Conservation (phyloP, 2,329 filamentous ascomycete species). For the Calonectria honghensis region DNA sequence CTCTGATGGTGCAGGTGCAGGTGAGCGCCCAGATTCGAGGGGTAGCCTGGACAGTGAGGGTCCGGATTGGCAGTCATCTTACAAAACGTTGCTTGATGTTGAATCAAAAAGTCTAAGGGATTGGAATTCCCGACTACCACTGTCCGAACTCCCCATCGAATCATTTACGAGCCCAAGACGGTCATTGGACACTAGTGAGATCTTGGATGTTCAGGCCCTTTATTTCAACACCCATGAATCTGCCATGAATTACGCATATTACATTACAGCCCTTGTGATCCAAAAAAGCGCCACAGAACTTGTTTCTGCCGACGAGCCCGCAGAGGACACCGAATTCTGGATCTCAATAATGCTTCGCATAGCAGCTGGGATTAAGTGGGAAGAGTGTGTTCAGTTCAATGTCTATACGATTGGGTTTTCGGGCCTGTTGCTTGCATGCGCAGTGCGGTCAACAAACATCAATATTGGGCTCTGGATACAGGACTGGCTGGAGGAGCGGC, state of each 20-base stretch:
- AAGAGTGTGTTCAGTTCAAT: constrained; percentile 48
- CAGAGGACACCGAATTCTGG: constrained; percentile 38
- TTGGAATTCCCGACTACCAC: constrained; percentile 29
- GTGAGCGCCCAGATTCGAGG: not conserved
- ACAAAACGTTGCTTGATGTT: not conserved
- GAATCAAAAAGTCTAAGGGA: constrained; percentile 16
- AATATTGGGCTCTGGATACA: constrained; percentile 46
- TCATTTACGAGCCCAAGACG: constrained; percentile 5
- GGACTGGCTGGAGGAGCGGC: constrained; percentile 45
- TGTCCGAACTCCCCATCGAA: constrained; percentile 28
- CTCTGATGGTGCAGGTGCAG: too few relatives aligned
- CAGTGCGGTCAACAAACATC: constrained; percentile 38
- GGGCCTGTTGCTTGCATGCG: constrained; percentile 44
- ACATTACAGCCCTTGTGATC: constrained; percentile 34
- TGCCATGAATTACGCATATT: constrained; percentile 44
- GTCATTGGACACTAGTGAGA: not conserved
- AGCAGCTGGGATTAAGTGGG: constrained; percentile 49
- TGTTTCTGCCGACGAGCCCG: not conserved
- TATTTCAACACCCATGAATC: constrained; percentile 33
- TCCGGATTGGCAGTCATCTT: not conserved
- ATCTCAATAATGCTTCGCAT: constrained; percentile 49
- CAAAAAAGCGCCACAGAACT: not conserved
- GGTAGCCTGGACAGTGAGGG: not conserved
- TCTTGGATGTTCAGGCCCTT: not conserved
- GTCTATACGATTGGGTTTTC: constrained; percentile 50